A percentile compares a stretch with the other conserved stretches of the same genome.
phyloP scores from a whole-genome alignment of 257 asterid genomes.

The Paraleonurus japonicus region DNA sequence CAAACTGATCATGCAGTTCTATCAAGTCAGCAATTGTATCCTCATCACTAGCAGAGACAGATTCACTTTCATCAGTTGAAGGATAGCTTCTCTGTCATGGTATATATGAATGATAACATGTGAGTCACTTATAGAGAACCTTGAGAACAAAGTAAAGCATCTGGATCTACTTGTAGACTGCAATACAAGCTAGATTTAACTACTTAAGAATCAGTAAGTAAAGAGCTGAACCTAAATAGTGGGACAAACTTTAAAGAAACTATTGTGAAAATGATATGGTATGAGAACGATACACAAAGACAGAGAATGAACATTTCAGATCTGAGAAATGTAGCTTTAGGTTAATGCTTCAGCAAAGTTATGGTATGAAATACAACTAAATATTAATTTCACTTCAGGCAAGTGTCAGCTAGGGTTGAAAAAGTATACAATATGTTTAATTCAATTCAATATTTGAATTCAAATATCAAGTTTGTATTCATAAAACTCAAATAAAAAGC shows the following conservation, averaged over 20 bases:
- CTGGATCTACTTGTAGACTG: conserved; percentile 16
- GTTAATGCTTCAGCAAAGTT: neutral
- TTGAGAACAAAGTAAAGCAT: conserved; percentile 16
- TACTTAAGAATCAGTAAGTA: neutral
- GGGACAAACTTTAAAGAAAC: conserved; percentile 6
- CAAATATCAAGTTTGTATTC: neutral
- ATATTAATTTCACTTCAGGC: neutral
- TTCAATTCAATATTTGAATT: neutral
- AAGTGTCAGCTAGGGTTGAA: neutral
- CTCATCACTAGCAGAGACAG: conserved; percentile 64
- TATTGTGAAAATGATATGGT: neutral
- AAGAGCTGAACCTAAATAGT: conserved; percentile 6
- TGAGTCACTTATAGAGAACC: conserved; percentile 4
- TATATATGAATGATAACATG: conserved; percentile 18
- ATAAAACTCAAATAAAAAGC: neutral
- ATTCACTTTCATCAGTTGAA: conserved; percentile 52
- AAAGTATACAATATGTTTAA: neutral
- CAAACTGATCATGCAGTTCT: conserved; percentile 74
- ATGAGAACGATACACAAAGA: neutral
- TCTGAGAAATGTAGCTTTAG: neutral
- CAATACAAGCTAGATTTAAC: conserved; percentile 7
- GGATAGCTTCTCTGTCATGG: conserved; percentile 52
- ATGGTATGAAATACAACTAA: neutral
- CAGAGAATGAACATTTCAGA: neutral
- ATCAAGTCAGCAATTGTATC: conserved; percentile 70